phyloP scores from a whole-genome alignment of 768 basidiomycete species.

The Hydnum rufescens region DNA sequence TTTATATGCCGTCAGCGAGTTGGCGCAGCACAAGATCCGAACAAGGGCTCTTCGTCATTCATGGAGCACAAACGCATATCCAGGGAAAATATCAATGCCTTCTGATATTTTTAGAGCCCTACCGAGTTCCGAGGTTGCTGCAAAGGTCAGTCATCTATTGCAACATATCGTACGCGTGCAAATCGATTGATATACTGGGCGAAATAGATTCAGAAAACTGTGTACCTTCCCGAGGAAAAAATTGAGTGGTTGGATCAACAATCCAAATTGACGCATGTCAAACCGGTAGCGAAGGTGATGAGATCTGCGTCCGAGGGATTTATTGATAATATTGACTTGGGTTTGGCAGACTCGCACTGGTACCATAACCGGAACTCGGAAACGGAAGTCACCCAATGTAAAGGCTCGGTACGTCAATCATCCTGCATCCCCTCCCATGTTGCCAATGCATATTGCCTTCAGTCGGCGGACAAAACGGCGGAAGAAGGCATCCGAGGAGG shows the following conservation, averaged over 20 bases:
- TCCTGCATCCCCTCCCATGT: too few species aligned
- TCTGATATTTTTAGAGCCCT: conserved; percentile 61
- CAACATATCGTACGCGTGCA: too few species aligned
- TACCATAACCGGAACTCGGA: background rate
- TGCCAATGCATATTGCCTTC: background rate
- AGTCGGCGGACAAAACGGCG: conserved; percentile 1
- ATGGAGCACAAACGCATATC: conserved; percentile 65
- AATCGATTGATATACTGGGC: too few species aligned
- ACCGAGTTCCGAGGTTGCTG: conserved; percentile 41
- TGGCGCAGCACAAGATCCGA: conserved; percentile 76
- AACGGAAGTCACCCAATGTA: background rate
- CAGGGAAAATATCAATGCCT: conserved; percentile 62
- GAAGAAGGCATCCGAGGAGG: conserved; percentile 2
- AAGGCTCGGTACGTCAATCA: background rate
- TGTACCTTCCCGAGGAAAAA: conserved; percentile 46
- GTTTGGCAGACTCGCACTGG: background rate
- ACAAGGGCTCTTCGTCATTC: conserved; percentile 32
- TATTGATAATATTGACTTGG: background rate
- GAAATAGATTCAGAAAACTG: conserved; percentile 40
- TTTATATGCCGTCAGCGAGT: conserved; percentile 69
- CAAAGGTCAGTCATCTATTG: conserved; percentile 27
- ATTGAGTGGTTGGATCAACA: conserved; percentile 34
- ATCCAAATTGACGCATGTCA: conserved; percentile 9
- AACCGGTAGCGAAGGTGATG: conserved; percentile 2
- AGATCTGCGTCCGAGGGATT: background rate